Conservation (phyloP, 805 yeast species). For the Ogataea minuta region DNA sequence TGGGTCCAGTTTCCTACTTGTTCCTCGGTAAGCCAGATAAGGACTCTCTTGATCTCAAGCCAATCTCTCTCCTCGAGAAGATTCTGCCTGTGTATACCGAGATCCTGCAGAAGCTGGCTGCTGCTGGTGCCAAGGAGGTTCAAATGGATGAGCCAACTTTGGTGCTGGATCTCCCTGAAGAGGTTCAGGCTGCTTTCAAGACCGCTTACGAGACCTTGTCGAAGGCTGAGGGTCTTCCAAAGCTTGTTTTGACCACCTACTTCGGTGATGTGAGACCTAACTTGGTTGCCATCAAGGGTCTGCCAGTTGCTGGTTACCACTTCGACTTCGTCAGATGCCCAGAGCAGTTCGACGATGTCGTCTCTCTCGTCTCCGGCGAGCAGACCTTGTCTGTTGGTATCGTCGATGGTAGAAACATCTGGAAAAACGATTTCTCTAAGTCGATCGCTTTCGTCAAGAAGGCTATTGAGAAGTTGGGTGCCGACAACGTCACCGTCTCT, state of each 20-base stretch:
- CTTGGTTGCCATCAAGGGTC: constrained; percentile 79
- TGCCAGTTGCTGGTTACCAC: constrained; percentile 95
- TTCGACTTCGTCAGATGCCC: constrained; percentile 95
- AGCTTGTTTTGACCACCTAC: constrained; percentile 83
- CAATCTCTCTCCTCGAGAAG: constrained; percentile 85
- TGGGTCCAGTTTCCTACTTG: constrained; percentile 96
- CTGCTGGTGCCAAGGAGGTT: constrained; percentile 91
- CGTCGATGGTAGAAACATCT: constrained; percentile 98
- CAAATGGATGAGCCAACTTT: constrained; percentile 98
- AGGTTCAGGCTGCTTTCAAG: constrained; percentile 83
- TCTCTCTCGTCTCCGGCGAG: constrained; percentile 58
- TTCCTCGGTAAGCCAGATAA: constrained; percentile 97
- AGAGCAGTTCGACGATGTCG: constrained; percentile 88
- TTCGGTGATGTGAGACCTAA: constrained; percentile 99
- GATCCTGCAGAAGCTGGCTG: constrained; percentile 80
- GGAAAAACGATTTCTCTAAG: constrained; percentile 94
- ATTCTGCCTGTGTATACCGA: constrained; percentile 91
- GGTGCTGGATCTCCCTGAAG: constrained; percentile 87
- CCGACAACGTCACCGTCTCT: constrained; percentile 85
- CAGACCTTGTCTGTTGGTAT: constrained; percentile 94
- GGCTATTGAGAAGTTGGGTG: constrained; percentile 83
- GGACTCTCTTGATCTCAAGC: constrained; percentile 93
- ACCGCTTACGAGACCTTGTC: constrained; percentile 79
- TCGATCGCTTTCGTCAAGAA: constrained; percentile 78
- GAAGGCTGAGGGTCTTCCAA: constrained; percentile 68